Evolutionary conservation across 2,329 filamentous ascomycete species (phyloP), one percentile per base, ranked within the genome.

Genomic region (Fusarium buxicola): DNA sequence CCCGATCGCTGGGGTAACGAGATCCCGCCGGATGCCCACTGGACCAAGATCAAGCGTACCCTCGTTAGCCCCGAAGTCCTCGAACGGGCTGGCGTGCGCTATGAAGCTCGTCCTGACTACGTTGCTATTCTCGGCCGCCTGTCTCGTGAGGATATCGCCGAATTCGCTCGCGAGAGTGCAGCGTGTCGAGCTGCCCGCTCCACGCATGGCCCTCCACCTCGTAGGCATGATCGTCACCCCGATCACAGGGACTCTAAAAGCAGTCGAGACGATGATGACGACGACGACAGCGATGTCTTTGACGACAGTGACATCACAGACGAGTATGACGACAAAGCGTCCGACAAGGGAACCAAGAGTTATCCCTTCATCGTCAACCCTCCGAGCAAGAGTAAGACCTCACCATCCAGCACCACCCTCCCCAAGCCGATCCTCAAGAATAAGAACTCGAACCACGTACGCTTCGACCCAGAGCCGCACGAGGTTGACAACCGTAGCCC

Each of bases 391-490:
- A 65, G 39, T 41, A 76, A 73, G 58, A 72, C 71, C 1, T 78
- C 76, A 0, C 74, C 77, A 0, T 67, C 77, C 2, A 74, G 71
- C 43, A 76, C 75, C 6, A 71, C 74, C 4, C 71, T 69, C 56
- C 85, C 85, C 2, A 87, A 86, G 66, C 81, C 84, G 6, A 87
- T 87, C n/a, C 76, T 87, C 15, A 87, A 87, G 76, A 87, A 87
- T 69, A 82, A 80, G 65, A 85, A 86, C 58, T 81, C 82, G 41
- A 83, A 87, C 57, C 83, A 83, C 40, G 84, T 87, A 6, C 80
- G 81, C 5, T 86, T 86, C 56, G 80, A 82, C 32, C 78, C 80
- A 1, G 78, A 83, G 65, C 79, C 80, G 13, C 72, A 79, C 51
- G 77, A 85, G 69, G 70, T 85, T 36, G 72, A 78, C 44, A 48